Evolutionary conservation across 2,329 filamentous ascomycete genomes (phyloP).

Genomic region (Neophaeococcomyces mojaviensis): DNA sequence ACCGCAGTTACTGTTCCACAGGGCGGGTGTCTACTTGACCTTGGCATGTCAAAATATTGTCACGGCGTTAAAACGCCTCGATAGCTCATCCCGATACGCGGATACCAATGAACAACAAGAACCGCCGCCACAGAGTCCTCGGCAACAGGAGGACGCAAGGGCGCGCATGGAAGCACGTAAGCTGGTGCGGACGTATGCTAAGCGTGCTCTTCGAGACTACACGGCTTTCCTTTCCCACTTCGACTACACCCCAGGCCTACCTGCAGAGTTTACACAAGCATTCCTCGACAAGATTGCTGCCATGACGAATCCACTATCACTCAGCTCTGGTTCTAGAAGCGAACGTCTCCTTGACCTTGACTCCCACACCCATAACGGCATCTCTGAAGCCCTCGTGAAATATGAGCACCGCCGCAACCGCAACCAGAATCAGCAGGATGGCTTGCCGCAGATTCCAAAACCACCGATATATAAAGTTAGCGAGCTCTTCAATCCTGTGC

Average conservation of each 20-base stretch:
- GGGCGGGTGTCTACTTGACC: conserved; percentile 63
- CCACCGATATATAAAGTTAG: conserved; percentile 49
- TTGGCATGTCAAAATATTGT: conserved; percentile 62
- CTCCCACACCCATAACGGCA: conserved; percentile 24
- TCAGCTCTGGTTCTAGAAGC: conserved; percentile 14
- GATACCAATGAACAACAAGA: conserved; percentile 21
- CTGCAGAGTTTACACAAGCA: conserved; percentile 46
- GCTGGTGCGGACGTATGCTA: conserved; percentile 64
- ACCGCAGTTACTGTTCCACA: conserved; percentile 67
- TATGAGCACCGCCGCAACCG: conserved; percentile 11
- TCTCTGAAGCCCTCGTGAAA: conserved; percentile 17
- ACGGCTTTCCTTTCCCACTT: conserved; percentile 63
- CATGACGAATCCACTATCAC: conserved; percentile 41
- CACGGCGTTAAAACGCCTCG: conserved; percentile 39
- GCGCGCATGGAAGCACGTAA: conserved; percentile 55
- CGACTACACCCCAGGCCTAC: conserved; percentile 68
- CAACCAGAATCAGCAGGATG: conserved; percentile 7
- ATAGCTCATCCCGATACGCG: conserved; percentile 10
- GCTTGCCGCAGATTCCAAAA: conserved; percentile 13
- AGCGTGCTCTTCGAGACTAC: conserved; percentile 68
- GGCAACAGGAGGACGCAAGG: conserved; percentile 26
- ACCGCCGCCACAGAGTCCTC: conserved; percentile 35
- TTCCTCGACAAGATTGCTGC: conserved; percentile 53
- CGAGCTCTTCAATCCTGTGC: conserved; percentile 62
- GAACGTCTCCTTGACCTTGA: conserved; percentile 20